Evolutionary conservation across 352 stramenopile genomes (phyloP), one percentile per base, ranked within the genome.

Genomic region (Thraustotheca clavata): DNA sequence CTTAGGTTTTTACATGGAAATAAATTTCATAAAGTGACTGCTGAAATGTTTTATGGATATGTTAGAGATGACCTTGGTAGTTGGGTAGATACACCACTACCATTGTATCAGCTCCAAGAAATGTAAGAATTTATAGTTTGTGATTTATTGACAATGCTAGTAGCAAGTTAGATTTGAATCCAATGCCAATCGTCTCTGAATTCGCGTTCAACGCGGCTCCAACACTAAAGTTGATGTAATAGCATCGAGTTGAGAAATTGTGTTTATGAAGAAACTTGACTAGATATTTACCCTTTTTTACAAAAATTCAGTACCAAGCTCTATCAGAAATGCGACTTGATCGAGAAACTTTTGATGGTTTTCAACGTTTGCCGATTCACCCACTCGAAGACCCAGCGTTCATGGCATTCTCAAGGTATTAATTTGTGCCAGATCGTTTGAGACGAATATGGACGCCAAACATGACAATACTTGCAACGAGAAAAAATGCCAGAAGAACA

Each of bases 301-400:
- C 87, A 26, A 80, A 83, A 62, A 86, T 92, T 48, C 78, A 89
- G 72, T 79, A 78, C 34, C 76, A 88, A 66, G 71, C 79, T 14
- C 81, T 92, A 32, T 80, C 77, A 1, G 76, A 90, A 59, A 86
- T 87, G 76, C 87, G 87, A 57, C 83, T 73, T 39, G 80, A 89
- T 60, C 88, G 83, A 31, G 59, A 59, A 24, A 71, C 76, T 3
- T 89, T 90, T 61, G 71, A 87, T 34, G 81, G 81, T 38, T 93
- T 76, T 59, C 68, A 71, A 9, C 76, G 81, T 33, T 77, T 89
- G 16, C 41, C 47, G 3, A 49, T 26, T 0, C 74, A 91, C 40
- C 67, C 72, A 1, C 70, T 89, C 1, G 77, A 92, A 71, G 74
- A 89, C 50, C 78, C 83, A 6, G 75, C 80, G 5, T 89, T 87